These are phyloP conservation scores for Saprolegnia diclina DNA, from an alignment of 352 stramenopile genomes.

Conservation along the genomic window DNA sequence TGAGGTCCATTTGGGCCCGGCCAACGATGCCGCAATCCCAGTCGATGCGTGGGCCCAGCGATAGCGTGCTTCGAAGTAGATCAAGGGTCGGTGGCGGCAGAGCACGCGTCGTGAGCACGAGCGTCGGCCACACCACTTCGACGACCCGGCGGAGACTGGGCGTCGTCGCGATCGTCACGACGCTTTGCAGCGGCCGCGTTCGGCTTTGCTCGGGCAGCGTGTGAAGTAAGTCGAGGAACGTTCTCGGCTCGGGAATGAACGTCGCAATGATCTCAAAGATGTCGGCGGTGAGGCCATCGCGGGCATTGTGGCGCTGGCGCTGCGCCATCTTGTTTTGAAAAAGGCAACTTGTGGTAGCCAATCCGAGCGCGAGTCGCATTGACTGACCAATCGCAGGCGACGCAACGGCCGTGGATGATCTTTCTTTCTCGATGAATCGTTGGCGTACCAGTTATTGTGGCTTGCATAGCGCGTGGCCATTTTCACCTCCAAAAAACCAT, in stretches of 20 bases:
- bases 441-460: background rate
- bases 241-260: background rate
- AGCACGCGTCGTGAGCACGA: background rate
- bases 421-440: too few species aligned
- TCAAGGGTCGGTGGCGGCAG: background rate
- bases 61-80: background rate
- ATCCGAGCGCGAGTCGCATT: too few species aligned
- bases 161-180: background rate
- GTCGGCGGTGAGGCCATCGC: background rate
- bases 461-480: background rate
- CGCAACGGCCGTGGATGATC: too few species aligned
- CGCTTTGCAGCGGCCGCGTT: background rate
- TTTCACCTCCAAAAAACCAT: too few species aligned
- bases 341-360: too few species aligned
- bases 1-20: background rate
- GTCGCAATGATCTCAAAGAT: conserved; percentile 11
- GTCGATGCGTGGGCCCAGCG: background rate
- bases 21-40: conserved; percentile 8
- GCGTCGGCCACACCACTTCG: background rate
- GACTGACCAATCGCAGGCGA: too few species aligned
- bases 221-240: background rate
- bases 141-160: background rate
- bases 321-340: too few species aligned
- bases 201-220: background rate
- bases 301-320: too few species aligned